Evolutionary conservation across 768 basidiomycete genomes (phyloP).

Genomic region (Naematelia aurantialba): DNA sequence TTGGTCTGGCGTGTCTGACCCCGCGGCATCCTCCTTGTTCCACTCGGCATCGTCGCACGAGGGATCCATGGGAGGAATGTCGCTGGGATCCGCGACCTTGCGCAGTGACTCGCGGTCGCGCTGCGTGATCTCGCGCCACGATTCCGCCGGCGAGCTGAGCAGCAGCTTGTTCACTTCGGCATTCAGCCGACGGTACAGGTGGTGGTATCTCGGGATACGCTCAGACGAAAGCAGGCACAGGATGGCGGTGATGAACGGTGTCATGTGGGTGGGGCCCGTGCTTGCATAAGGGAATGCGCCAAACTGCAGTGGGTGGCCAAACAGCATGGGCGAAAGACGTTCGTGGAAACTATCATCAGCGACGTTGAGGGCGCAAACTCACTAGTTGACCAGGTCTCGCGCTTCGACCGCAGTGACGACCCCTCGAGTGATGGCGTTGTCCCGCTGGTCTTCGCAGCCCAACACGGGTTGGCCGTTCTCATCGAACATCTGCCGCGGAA

Average conservation of each 20-base stretch:
- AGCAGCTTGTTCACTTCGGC: conserved; percentile 21
- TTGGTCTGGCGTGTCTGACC: neutral
- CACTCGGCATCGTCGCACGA: conserved; percentile 8
- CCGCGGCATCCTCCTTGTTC: neutral
- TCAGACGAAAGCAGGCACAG: conserved; percentile 32
- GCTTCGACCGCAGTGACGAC: conserved; percentile 22
- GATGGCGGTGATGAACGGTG: conserved; percentile 34
- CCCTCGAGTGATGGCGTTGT: conserved; percentile 29
- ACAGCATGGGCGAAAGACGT: conserved; percentile 18
- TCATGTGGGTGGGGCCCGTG: conserved; percentile 27
- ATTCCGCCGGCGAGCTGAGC: conserved; percentile 26
- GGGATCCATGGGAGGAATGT: too few relatives aligned
- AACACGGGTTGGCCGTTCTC: conserved; percentile 6
- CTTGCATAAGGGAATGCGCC: conserved; percentile 31
- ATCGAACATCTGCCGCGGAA: neutral
- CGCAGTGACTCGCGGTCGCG: neutral
- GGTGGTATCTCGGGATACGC: conserved; percentile 11
- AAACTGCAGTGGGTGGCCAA: conserved; percentile 30
- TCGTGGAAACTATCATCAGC: conserved; percentile 24
- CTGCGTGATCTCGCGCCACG: conserved; percentile 12
- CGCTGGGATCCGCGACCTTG: neutral
- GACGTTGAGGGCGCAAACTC: conserved; percentile 4
- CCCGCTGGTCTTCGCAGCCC: conserved; percentile 24
- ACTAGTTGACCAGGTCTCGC: conserved; percentile 24
- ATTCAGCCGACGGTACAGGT: conserved; percentile 15